These are phyloP conservation scores for Amauroascus verrucosus DNA, from an alignment of 2,329 filamentous ascomycete species.

Conservation along the genomic window DNA sequence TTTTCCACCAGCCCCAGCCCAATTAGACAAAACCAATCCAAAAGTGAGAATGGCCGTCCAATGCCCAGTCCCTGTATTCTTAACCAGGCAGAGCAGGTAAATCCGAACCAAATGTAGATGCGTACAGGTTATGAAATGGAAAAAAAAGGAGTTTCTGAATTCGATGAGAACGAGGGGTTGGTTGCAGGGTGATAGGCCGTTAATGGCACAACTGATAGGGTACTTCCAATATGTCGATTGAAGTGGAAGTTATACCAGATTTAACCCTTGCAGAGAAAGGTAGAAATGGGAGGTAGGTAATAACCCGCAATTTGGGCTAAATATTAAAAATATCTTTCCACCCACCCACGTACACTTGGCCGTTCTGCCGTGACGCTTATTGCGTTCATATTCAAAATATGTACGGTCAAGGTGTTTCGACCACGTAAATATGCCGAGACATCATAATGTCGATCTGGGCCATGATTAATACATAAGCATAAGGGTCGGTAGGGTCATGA, in stretches of 20 bases:
- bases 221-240: neutral
- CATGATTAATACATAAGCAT: neutral
- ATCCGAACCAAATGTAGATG: neutral
- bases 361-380: neutral
- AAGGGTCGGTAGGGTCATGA: neutral
- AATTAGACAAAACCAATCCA: neutral
- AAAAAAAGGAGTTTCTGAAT: too few relatives aligned
- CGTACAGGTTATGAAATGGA: neutral
- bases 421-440: neutral
- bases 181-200: neutral
- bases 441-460: neutral
- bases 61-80: neutral
- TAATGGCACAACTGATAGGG: neutral
- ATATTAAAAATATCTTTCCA: too few relatives aligned
- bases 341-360: too few relatives aligned
- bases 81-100: neutral
- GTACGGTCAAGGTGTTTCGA: neutral
- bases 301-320: too few relatives aligned
- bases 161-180: neutral
- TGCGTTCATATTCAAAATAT: neutral
- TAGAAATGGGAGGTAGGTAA: neutral
- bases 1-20: neutral
- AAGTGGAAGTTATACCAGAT: neutral
- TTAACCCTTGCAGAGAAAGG: neutral
- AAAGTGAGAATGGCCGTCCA: neutral